Evolutionary conservation across 768 basidiomycete species (phyloP).

Genomic region (Calocybe cyanea): DNA sequence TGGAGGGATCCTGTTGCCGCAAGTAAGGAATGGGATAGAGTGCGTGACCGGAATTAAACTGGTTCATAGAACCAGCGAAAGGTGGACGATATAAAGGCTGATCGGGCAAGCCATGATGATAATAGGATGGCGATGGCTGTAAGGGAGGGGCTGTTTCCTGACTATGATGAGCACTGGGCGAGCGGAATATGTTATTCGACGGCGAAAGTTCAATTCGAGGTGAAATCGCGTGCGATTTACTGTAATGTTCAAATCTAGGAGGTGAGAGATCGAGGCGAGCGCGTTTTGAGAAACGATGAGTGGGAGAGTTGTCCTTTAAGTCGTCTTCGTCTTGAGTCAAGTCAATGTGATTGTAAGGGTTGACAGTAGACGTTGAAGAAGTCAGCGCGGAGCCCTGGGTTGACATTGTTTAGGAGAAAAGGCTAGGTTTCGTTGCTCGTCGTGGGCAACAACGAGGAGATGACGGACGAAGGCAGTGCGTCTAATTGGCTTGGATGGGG

Average conservation of each 20-base stretch:
- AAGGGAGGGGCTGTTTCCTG: conserved; percentile 10
- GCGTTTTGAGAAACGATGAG: conserved; percentile 37
- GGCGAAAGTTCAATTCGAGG: conserved; percentile 2
- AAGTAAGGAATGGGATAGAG: conserved; percentile 80
- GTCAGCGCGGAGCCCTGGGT: conserved; percentile 4
- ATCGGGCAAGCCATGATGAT: conserved; percentile 16
- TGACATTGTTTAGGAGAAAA: conserved; percentile 4
- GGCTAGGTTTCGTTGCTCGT: conserved; percentile 1
- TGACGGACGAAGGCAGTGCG: conserved; percentile 1
- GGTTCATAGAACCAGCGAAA: conserved; percentile 44
- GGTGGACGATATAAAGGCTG: conserved; percentile 42
- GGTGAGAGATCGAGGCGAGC: conserved; percentile 31
- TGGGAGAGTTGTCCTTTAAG: conserved; percentile 32
- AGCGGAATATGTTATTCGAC: conserved; percentile 12
- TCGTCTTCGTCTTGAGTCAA: conserved; percentile 70
- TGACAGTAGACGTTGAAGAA: conserved; percentile 3
- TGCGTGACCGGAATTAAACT: conserved; percentile 22
- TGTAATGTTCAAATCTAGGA: conserved; percentile 8
- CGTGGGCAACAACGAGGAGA: conserved; percentile 2
- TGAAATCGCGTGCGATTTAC: conserved; percentile 5
- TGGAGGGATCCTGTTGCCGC: conserved; percentile 35
- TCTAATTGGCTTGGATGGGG: no score
- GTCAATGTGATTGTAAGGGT: conserved; percentile 43
- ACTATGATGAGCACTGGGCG: conserved; percentile 21
- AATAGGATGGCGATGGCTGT: conserved; percentile 10